Evolutionary conservation across 305 asterid species (phyloP).

Genomic region (Striga hermonthica): DNA sequence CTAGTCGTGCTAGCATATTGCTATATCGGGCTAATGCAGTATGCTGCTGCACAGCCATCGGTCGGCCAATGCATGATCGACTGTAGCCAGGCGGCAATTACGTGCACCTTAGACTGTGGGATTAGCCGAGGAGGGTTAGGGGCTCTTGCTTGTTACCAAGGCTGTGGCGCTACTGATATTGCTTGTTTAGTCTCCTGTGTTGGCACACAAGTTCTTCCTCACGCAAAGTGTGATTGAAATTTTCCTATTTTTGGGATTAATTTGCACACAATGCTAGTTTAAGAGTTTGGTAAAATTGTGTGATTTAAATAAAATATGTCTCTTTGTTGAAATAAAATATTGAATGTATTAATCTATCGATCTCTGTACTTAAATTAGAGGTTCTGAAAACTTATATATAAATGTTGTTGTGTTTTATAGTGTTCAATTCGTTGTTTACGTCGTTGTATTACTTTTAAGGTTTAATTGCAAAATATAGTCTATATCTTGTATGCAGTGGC

Average conservation of each 20-base stretch:
- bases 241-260: neutral
- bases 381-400: too few relatives aligned
- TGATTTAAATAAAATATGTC: too few relatives aligned
- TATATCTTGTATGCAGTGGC: too few relatives aligned
- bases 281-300: too few relatives aligned
- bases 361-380: too few relatives aligned
- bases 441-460: too few relatives aligned
- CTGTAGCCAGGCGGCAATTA: constrained; percentile 28
- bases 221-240: neutral
- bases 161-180: constrained; percentile 31
- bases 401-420: too few relatives aligned
- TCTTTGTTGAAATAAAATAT: too few relatives aligned
- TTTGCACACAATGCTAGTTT: neutral
- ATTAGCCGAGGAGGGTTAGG: constrained; percentile 32
- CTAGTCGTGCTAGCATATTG: constrained; percentile 14
- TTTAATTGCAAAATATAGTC: too few relatives aligned
- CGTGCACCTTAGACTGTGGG: constrained; percentile 34
- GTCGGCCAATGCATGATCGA: constrained; percentile 34
- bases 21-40: constrained; percentile 14
- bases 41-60: constrained; percentile 24
- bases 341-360: too few relatives aligned
- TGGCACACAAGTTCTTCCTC: constrained; percentile 26
- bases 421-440: too few relatives aligned
- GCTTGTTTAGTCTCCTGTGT: constrained; percentile 36
- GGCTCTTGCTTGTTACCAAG: constrained; percentile 34